Percentiles rank a stretch among this genome's conserved stretches.
Conservation (phyloP, 2,329 filamentous ascomycete genomes). For the Fusarium udum region DNA sequence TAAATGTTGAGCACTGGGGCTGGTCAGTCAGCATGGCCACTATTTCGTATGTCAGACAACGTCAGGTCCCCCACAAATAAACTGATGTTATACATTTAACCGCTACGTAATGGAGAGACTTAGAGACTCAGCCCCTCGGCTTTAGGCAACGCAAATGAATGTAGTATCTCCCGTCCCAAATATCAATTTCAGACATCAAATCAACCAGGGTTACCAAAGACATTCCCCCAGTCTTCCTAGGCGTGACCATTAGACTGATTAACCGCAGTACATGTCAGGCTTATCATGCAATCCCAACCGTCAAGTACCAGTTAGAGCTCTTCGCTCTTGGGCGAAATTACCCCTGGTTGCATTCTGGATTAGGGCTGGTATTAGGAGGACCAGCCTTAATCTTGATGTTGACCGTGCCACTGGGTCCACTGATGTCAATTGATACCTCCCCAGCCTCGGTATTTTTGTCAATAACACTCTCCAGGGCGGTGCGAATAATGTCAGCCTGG, state of each 20-base stretch:
- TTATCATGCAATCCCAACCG: fast-evolving
- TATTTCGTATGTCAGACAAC: too few relatives aligned
- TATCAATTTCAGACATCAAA: neutral
- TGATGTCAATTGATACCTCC: neutral
- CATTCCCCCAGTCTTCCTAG: neutral
- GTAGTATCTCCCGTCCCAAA: fast-evolving
- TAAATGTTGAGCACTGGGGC: neutral
- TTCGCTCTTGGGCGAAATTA: neutral
- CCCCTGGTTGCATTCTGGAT: neutral
- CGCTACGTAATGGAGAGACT: neutral
- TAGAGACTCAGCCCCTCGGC: neutral
- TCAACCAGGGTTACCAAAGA: neutral
- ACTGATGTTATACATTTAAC: neutral
- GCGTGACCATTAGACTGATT: fast-evolving
- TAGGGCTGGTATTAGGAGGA: neutral
- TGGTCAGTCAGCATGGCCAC: neutral
- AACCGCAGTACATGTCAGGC: fast-evolving
- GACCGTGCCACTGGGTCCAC: neutral
- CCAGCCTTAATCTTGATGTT: neutral
- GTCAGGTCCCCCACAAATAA: too few relatives aligned
- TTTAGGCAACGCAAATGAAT: neutral
- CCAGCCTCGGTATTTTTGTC: neutral
- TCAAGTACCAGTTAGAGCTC: fast-evolving
- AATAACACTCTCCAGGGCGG: neutral
- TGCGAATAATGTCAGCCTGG: neutral